Evolutionary conservation across 129 eudicot species (phyloP).

Genomic region (Solidago caesia): DNA sequence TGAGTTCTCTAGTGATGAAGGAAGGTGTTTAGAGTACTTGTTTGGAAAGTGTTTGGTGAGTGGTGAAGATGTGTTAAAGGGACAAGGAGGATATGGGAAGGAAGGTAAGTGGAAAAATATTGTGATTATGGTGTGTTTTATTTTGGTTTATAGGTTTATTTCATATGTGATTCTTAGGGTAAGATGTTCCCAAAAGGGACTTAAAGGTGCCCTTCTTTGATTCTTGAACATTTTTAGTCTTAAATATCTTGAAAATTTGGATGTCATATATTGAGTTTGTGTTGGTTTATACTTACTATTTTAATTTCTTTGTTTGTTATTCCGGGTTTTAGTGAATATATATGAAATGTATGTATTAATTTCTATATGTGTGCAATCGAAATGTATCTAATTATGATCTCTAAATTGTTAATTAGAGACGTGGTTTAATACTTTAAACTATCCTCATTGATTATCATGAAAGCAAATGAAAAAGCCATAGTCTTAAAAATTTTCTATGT

Average conservation of each 20-base stretch:
- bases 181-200: conserved; percentile 74
- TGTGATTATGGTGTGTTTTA: conserved; percentile 77
- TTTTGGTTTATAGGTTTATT: conserved; percentile 85
- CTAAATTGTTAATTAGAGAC: too few relatives aligned
- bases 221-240: conserved; percentile 8
- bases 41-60: conserved; percentile 73
- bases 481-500: too few relatives aligned
- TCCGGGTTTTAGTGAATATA: neutral
- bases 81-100: conserved; percentile 64
- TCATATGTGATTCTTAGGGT: conserved; percentile 83
- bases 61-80: conserved; percentile 76
- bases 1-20: conserved; percentile 67
- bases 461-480: too few relatives aligned
- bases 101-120: conserved; percentile 82
- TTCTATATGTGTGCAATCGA: too few relatives aligned
- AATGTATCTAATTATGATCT: too few relatives aligned
- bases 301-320: neutral
- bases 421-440: too few relatives aligned
- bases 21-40: conserved; percentile 64
- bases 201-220: conserved; percentile 37
- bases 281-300: neutral
- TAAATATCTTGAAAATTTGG: neutral
- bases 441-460: too few relatives aligned
- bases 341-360: too few relatives aligned
- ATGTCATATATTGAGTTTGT: conserved; percentile 12